Evolutionary conservation across 202 grass and related monocot species (phyloP).

Genomic region (Setaria viridis): DNA sequence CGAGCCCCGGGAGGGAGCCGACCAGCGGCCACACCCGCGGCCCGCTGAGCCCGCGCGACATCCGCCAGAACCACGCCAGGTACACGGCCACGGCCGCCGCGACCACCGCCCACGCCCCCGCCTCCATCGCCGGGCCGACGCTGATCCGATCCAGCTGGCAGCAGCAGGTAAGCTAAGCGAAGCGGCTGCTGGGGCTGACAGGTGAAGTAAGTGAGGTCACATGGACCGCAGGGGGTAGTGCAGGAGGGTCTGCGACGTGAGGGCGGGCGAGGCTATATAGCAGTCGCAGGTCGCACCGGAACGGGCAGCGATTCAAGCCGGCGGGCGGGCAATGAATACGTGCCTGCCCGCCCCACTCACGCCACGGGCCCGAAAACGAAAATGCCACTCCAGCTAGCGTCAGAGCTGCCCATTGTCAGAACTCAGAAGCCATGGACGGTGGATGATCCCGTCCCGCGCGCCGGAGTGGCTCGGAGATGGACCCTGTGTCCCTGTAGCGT

Average conservation of each 20-base stretch:
- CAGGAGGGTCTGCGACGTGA: neutral
- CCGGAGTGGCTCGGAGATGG: neutral
- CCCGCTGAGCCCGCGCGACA: slow-evolving; percentile 52
- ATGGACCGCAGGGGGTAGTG: neutral
- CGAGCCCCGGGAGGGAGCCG: slow-evolving; percentile 79
- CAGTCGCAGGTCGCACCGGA: slow-evolving; percentile 17
- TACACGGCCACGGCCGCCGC: slow-evolving; percentile 45
- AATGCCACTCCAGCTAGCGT: slow-evolving; percentile 20
- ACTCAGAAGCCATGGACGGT: neutral
- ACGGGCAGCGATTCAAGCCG: slow-evolving; percentile 17
- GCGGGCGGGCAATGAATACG: slow-evolving; percentile 34
- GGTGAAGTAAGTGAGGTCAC: slow-evolving; percentile 48
- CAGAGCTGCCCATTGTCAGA: neutral
- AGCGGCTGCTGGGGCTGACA: slow-evolving; percentile 15
- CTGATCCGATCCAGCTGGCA: neutral
- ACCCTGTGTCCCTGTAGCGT: neutral
- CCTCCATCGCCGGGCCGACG: slow-evolving; percentile 26
- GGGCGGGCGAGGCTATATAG: slow-evolving; percentile 36
- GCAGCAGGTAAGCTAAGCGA: neutral
- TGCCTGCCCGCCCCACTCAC: neutral
- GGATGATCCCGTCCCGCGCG: neutral
- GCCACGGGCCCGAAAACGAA: neutral
- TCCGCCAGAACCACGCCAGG: slow-evolving; percentile 70
- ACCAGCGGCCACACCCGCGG: slow-evolving; percentile 80
- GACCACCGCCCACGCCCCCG: slow-evolving; percentile 41